Conservation (phyloP, 2,329 filamentous ascomycete species). For the Gnomoniopsis smithogilvyi region DNA sequence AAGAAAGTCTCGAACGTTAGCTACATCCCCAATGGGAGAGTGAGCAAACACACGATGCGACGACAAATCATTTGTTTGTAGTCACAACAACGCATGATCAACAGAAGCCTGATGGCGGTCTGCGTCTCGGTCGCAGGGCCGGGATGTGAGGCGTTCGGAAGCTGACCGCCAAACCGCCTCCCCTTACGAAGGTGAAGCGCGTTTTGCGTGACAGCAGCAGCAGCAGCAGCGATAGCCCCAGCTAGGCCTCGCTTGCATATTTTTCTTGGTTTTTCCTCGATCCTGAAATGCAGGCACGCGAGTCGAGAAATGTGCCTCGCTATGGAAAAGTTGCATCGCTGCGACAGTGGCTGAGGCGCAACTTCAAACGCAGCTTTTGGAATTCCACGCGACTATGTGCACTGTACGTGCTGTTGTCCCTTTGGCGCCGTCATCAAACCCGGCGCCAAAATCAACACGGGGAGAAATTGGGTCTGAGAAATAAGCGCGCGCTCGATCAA, state of each 20-base stretch:
- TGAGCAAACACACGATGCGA: background rate
- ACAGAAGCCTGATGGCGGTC: background rate
- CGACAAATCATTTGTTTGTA: too few relatives aligned
- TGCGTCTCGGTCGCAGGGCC: background rate
- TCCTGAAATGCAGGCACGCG: background rate
- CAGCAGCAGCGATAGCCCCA: too few relatives aligned
- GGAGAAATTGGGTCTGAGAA: background rate
- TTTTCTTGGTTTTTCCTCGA: background rate
- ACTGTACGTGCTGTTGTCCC: background rate
- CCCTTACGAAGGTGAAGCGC: background rate
- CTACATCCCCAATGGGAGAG: background rate
- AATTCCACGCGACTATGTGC: background rate
- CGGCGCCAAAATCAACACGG: background rate
- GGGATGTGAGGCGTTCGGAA: background rate
- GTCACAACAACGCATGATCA: background rate
- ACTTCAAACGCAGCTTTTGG: background rate
- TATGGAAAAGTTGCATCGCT: background rate
- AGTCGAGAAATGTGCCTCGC: background rate
- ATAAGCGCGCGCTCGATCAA: background rate
- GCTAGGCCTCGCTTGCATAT: too few relatives aligned
- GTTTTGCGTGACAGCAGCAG: background rate
- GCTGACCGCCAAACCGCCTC: conserved; percentile 1
- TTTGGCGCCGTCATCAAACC: background rate
- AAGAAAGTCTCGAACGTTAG: background rate
- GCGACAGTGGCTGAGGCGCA: conserved; percentile 4